Evolutionary conservation across 2,329 filamentous ascomycete species (phyloP).

Genomic region (Penicillium polonicum): DNA sequence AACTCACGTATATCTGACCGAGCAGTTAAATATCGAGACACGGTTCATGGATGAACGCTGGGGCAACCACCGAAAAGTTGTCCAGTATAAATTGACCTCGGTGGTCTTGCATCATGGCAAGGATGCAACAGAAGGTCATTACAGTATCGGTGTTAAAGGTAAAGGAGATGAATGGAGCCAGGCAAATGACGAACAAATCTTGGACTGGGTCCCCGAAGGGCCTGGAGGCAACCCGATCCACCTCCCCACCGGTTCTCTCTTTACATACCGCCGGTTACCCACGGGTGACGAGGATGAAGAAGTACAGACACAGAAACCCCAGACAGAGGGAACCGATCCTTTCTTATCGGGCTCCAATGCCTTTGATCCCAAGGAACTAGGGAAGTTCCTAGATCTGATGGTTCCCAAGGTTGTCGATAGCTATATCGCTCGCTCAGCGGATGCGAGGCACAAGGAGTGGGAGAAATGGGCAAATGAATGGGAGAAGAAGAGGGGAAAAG

Average conservation of each 20-base stretch:
- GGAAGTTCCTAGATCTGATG: neutral
- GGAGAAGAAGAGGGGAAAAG: neutral
- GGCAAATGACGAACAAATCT: neutral
- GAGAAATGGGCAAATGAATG: neutral
- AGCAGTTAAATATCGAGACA: neutral
- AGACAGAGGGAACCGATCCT: neutral
- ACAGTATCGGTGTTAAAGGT: conserved; percentile 23
- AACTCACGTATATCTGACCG: neutral
- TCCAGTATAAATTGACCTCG: conserved; percentile 28
- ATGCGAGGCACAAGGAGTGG: neutral
- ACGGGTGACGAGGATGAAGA: neutral
- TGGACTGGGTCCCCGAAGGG: neutral
- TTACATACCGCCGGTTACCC: conserved; percentile 25
- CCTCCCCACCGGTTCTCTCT: conserved; percentile 13
- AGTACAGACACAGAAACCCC: neutral
- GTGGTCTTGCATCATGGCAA: conserved; percentile 23
- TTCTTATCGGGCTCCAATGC: too few species aligned
- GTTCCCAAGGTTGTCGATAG: neutral
- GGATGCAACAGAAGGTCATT: conserved; percentile 20
- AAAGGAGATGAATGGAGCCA: conserved; percentile 20
- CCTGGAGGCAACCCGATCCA: neutral
- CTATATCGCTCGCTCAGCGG: neutral
- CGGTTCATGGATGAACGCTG: conserved; percentile 2
- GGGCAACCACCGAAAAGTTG: neutral
- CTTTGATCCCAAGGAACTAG: neutral